These are phyloP conservation scores for Xylaria hypoxylon DNA, from an alignment of 2,329 filamentous ascomycete genomes.

Conservation along the genomic window DNA sequence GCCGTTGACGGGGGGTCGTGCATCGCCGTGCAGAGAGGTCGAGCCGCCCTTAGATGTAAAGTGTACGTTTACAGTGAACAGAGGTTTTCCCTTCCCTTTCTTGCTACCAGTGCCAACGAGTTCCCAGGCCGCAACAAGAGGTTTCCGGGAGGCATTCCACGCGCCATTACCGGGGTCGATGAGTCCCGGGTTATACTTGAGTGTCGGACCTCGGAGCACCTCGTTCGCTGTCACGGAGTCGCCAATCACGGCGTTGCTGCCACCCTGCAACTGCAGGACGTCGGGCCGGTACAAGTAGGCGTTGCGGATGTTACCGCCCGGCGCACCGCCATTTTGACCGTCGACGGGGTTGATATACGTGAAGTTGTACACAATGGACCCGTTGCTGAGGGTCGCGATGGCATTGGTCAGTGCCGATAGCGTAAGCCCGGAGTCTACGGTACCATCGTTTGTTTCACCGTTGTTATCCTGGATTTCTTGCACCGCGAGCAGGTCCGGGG, in stretches of 20 bases:
- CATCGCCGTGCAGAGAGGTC: constrained; percentile 70
- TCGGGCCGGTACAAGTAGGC: constrained; percentile 76
- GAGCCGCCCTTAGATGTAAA: constrained; percentile 75
- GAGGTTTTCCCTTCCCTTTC: constrained; percentile 48
- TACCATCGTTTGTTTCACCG: constrained; percentile 70
- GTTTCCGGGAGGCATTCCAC: constrained; percentile 73
- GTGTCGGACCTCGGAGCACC: constrained; percentile 67
- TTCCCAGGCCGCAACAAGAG: constrained; percentile 74
- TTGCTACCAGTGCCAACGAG: constrained; percentile 62
- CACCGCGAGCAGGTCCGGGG: constrained; percentile 74
- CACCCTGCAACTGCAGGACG: constrained; percentile 67
- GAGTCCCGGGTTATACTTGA: constrained; percentile 76
- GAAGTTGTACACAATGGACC: constrained; percentile 68
- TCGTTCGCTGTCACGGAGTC: constrained; percentile 64
- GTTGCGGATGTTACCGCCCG: constrained; percentile 77
- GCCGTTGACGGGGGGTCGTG: constrained; percentile 73
- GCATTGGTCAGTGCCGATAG: constrained; percentile 66
- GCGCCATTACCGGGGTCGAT: constrained; percentile 72
- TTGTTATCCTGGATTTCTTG: constrained; percentile 78
- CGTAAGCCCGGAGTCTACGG: constrained; percentile 67
- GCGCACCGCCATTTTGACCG: constrained; percentile 72
- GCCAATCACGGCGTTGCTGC: constrained; percentile 62
- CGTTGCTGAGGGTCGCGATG: constrained; percentile 58
- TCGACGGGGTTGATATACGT: constrained; percentile 69
- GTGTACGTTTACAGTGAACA: constrained; percentile 81